phyloP scores from a whole-genome alignment of 768 basidiomycete species.

The Xerocomus brunneocitrinus region DNA sequence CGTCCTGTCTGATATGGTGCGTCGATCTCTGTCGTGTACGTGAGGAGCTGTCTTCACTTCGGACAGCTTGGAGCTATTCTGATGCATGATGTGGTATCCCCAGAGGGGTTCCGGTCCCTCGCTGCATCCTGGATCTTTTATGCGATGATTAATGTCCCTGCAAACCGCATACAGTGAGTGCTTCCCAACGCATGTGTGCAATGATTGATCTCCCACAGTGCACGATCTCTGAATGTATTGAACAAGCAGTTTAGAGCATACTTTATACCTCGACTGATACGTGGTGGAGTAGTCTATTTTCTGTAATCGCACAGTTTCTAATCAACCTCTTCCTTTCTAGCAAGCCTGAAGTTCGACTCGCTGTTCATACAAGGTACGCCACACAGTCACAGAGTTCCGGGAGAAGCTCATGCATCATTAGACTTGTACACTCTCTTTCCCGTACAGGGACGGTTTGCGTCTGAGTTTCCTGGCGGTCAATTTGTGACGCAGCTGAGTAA shows the following conservation, averaged over 20 bases:
- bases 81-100: background rate
- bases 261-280: constrained; percentile 37
- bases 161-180: constrained; percentile 21
- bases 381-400: background rate
- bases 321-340: constrained; percentile 9
- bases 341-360: constrained; percentile 23
- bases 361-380: constrained; percentile 18
- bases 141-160: constrained; percentile 19
- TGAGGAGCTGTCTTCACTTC: background rate
- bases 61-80: constrained; percentile 13
- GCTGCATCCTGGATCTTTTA: constrained; percentile 28
- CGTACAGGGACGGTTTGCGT: constrained; percentile 22
- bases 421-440: constrained; percentile 18
- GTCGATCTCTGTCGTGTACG: background rate
- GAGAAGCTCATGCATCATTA: background rate
- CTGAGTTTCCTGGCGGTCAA: constrained; percentile 34
- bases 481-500: constrained; percentile 26
- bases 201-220: constrained; percentile 11
- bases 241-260: constrained; percentile 33
- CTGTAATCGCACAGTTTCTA: background rate
- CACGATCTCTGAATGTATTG: constrained; percentile 17
- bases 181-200: background rate
- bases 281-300: constrained; percentile 23
- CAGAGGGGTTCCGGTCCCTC: constrained; percentile 14
- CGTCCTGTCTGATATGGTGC: constrained; percentile 26